phyloP scores from a whole-genome alignment of 768 basidiomycete species.

The Steccherinum ochraceum region DNA sequence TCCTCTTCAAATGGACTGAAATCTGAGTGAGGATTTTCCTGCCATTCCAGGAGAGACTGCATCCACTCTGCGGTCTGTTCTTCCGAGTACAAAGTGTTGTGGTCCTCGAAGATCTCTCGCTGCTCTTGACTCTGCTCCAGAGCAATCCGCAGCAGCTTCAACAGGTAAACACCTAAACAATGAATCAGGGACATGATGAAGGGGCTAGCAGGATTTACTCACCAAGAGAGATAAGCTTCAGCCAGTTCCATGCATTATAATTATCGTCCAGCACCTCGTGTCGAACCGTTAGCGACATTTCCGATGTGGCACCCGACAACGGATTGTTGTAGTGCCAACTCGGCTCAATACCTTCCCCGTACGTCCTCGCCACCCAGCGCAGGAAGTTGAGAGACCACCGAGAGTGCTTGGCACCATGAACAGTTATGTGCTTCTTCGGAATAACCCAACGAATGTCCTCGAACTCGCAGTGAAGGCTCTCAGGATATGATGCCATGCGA shows the following conservation, averaged over 20 bases:
- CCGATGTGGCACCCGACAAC: slow-evolving; percentile 5
- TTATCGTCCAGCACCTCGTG: slow-evolving; percentile 15
- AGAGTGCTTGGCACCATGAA: slow-evolving; percentile 22
- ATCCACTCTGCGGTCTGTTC: too few relatives aligned
- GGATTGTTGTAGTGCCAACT: slow-evolving; percentile 12
- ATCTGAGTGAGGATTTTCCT: too few relatives aligned
- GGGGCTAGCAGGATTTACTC: background rate
- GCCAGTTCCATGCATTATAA: slow-evolving; percentile 25
- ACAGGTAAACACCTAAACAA: too few relatives aligned
- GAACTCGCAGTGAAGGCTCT: too few relatives aligned
- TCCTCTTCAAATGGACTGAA: too few relatives aligned
- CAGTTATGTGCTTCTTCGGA: slow-evolving; percentile 27
- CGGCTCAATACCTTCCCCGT: slow-evolving; percentile 21
- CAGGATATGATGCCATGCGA: slow-evolving; percentile 1
- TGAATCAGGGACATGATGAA: too few relatives aligned
- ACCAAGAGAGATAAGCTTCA: slow-evolving; percentile 18
- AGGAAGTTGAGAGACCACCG: slow-evolving; percentile 24
- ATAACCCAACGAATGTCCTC: slow-evolving; percentile 12
- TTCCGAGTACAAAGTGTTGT: too few relatives aligned
- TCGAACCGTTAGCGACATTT: slow-evolving; percentile 11
- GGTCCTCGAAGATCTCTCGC: too few relatives aligned
- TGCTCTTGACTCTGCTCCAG: too few relatives aligned
- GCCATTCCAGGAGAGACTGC: too few relatives aligned
- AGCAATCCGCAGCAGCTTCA: too few relatives aligned
- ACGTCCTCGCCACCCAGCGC: slow-evolving; percentile 10